Percentiles rank a stretch among this genome's conserved stretches.
Evolutionary conservation across 2,329 filamentous ascomycete species (phyloP).

Genomic region (Colletotrichum truncatum): DNA sequence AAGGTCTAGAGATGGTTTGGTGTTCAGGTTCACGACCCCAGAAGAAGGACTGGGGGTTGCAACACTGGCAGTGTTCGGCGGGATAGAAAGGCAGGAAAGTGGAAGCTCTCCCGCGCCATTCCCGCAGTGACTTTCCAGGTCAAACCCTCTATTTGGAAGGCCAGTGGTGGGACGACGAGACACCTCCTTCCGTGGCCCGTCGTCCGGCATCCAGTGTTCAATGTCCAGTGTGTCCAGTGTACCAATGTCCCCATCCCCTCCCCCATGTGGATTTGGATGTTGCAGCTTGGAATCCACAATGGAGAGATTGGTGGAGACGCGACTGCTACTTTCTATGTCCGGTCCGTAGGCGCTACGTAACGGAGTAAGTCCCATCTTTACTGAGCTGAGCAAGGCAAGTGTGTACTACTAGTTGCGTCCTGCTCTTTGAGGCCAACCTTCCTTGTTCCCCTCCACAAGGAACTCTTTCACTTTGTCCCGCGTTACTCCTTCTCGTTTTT

Average conservation of each 20-base stretch:
- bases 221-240: no score
- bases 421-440: no score
- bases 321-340: no score
- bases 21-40: slow-evolving; percentile 10
- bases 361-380: no score
- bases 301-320: no score
- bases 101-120: slow-evolving; percentile 17
- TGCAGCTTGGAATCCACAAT: background rate
- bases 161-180: slow-evolving; percentile 23
- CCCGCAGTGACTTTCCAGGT: slow-evolving; percentile 1
- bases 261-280: background rate
- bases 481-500: background rate
- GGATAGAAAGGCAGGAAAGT: background rate
- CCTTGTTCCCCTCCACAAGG: no score
- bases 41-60: background rate
- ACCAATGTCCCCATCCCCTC: no score
- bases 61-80: background rate
- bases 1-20: slow-evolving; percentile 6
- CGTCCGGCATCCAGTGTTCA: slow-evolving; percentile 8
- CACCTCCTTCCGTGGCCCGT: slow-evolving; percentile 18
- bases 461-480: background rate
- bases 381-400: no score
- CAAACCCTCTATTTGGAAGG: slow-evolving; percentile 8
- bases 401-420: no score
- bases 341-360: no score